Evolutionary conservation across 495 filamentous ascomycete species (phyloP).

Genomic region (Aspergillus heteromorphus): DNA sequence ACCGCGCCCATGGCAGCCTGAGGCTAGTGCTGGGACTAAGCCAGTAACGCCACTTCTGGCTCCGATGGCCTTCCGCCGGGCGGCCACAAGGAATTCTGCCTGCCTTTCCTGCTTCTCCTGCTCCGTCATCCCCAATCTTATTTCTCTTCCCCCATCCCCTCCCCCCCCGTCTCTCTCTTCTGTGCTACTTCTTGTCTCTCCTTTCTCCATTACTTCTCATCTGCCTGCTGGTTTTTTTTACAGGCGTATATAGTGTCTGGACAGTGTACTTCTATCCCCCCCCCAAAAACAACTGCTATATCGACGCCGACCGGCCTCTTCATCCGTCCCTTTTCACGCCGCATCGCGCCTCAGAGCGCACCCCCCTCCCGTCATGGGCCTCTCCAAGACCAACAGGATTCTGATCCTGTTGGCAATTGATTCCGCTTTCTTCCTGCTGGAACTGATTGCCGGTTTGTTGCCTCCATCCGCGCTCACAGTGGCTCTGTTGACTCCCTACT

Average conservation of each 20-base stretch:
- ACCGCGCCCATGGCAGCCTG: not conserved
- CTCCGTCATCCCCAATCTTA: not conserved
- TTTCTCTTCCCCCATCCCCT: too few species aligned
- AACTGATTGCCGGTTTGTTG: constrained; percentile 61
- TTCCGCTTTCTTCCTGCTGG: constrained; percentile 79
- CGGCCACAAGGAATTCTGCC: not conserved
- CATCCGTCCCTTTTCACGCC: constrained; percentile 6
- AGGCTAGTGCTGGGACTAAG: not conserved
- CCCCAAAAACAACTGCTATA: too few species aligned
- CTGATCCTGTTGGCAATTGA: constrained; percentile 89
- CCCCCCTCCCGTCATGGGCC: constrained; percentile 57
- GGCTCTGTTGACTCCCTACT: constrained; percentile 8
- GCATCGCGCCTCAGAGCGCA: constrained; percentile 27
- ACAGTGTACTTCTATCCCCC: not conserved
- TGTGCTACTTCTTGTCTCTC: not conserved
- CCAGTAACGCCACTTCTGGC: constrained; percentile 4
- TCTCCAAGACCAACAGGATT: constrained; percentile 91
- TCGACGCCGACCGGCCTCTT: too few species aligned
- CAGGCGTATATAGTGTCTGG: too few species aligned
- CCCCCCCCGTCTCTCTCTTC: too few species aligned
- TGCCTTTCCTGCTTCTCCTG: too few species aligned
- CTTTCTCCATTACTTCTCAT: too few species aligned
- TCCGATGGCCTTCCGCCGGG: constrained; percentile 2
- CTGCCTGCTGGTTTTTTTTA: too few species aligned
- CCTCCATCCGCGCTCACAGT: too few species aligned